Evolutionary conservation across 2,329 filamentous ascomycete species (phyloP).

Genomic region (Lasiodiplodia sp.): DNA sequence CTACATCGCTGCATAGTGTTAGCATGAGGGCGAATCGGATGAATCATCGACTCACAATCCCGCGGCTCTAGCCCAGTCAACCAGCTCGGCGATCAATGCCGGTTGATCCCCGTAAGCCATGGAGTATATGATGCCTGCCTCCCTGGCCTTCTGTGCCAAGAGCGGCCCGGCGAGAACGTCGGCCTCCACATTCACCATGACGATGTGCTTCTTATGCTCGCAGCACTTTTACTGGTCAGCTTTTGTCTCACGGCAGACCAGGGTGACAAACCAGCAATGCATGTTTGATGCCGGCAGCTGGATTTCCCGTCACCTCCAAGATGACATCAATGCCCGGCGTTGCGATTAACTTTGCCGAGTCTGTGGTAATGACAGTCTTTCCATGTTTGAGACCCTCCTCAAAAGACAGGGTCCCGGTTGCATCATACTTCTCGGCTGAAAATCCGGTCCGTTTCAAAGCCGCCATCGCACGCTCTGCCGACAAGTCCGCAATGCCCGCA

Average conservation of each 20-base stretch:
- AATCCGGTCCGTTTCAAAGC: conserved; percentile 52
- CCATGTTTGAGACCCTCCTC: conserved; percentile 41
- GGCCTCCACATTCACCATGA: conserved; percentile 58
- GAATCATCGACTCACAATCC: conserved; percentile 40
- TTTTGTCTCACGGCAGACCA: accelerated
- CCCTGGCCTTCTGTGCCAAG: conserved; percentile 50
- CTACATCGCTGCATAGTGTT: conserved; percentile 40
- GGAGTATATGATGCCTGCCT: conserved; percentile 56
- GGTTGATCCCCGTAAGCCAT: conserved; percentile 58
- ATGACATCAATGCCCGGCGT: conserved; percentile 54
- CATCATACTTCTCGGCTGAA: neutral
- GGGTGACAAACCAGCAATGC: conserved; percentile 40
- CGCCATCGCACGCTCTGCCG: conserved; percentile 49
- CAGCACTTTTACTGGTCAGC: conserved; percentile 42
- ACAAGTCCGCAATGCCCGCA: conserved; percentile 55
- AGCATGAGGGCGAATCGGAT: no score
- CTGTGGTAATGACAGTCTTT: conserved; percentile 54
- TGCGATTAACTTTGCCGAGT: conserved; percentile 52
- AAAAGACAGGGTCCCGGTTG: neutral
- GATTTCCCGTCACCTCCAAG: conserved; percentile 54
- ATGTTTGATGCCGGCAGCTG: conserved; percentile 53
- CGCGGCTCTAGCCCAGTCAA: conserved; percentile 54
- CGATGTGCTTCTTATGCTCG: conserved; percentile 58
- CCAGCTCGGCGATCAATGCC: conserved; percentile 53
- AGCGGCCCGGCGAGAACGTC: conserved; percentile 54